A percentile compares a stretch with the other conserved stretches of the same genome.
Evolutionary conservation across 352 stramenopile species (phyloP).

Genomic region (Plasmopara viticola): DNA sequence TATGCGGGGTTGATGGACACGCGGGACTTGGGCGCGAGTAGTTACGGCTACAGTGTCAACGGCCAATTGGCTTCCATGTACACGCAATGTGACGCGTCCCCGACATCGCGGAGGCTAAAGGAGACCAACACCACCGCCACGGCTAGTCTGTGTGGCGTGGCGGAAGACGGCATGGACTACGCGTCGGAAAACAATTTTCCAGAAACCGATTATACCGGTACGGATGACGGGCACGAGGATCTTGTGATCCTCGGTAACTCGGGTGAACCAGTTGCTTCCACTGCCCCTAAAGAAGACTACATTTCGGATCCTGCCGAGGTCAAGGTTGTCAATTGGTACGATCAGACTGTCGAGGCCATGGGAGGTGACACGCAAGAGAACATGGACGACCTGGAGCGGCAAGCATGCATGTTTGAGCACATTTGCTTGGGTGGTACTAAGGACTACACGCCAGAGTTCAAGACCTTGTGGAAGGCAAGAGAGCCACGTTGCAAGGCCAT

Average conservation of each 20-base stretch:
- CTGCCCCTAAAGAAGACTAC: slow-evolving; percentile 15
- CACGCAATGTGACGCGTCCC: slow-evolving; percentile 28
- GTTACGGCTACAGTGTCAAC: slow-evolving; percentile 52
- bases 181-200: slow-evolving; percentile 20
- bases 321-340: slow-evolving; percentile 40
- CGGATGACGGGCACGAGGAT: slow-evolving; percentile 19
- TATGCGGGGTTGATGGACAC: slow-evolving; percentile 46
- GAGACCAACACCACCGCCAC: slow-evolving; percentile 12
- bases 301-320: slow-evolving; percentile 28
- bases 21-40: slow-evolving; percentile 35
- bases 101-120: slow-evolving; percentile 18
- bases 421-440: slow-evolving; percentile 42
- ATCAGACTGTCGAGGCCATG: slow-evolving; percentile 28
- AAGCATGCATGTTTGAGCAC: slow-evolving; percentile 50
- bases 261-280: slow-evolving; percentile 6
- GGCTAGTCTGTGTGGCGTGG: slow-evolving; percentile 8
- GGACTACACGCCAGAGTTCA: slow-evolving; percentile 45
- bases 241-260: slow-evolving; percentile 13
- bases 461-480: slow-evolving; percentile 33
- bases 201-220: slow-evolving; percentile 15
- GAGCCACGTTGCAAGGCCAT: slow-evolving; percentile 41
- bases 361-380: slow-evolving; percentile 29
- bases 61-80: slow-evolving; percentile 39
- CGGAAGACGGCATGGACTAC: slow-evolving; percentile 9
- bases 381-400: slow-evolving; percentile 46